Evolutionary conservation across 2,329 filamentous ascomycete species (phyloP), one percentile per base, ranked within the genome.

Genomic region (Aspergillus aculeatus): DNA sequence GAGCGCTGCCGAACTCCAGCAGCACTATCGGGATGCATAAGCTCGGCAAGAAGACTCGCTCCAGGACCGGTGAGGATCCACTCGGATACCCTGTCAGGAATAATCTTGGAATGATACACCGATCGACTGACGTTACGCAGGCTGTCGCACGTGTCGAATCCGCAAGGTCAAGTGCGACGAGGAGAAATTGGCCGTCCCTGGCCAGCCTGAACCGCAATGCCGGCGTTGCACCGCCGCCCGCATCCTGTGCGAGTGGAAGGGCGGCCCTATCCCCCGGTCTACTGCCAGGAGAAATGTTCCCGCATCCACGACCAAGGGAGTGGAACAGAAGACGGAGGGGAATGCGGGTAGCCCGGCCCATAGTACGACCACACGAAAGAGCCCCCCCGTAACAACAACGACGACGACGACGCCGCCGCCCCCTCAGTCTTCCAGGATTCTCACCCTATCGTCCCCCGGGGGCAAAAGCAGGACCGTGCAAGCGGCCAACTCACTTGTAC

Each of bases 141-240:
- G 69, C 7, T 73, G 68, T 56, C 64, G 66, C 53, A 71, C 71
- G 29, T 73, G 71, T 63, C 60, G 68, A 29, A 69, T 67, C 19
- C 66, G 69, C 52, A 72, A 72, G 61, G 63, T 70, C 24, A 73
- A 72, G 65, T 73, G 69, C 53, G 71, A 70, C 47, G 69, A 72
- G 53, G 67, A 68, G 29, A 69, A 69, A 51, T 48, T 68, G 9
- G 12, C 23, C 11, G 61, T 63, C 9, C 48, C 50, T 5, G 64
- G 59, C 21, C 57, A 65, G 26, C 53, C 60, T 23, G 68, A 70
- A 57, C 67, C 67, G 26, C 68, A 71, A 29, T 71, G 68, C 51
- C 62, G 60, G 50, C 64, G 67, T 47, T 71, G 69, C 55, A 50
- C 58, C 10, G 58, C 56, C 24, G 68, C 65, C 14, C 61, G 59